Base-by-base conservation (phyloP, 2,329 filamentous ascomycete species). In the Talaromyces funiculosus region DNA sequence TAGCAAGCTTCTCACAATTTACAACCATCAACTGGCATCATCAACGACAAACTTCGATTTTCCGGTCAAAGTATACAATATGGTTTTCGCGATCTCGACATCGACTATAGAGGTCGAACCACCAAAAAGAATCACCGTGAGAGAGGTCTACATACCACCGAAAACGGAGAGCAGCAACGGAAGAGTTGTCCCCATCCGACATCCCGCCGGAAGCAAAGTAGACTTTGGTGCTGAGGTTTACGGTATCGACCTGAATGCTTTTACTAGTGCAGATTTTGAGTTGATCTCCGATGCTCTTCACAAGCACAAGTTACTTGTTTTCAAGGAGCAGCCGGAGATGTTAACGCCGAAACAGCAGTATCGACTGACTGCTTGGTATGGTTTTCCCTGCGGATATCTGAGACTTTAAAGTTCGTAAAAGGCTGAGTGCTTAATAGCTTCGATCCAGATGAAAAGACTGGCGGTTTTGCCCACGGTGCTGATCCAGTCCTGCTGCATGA, bases 301-400 rank as follows among this genome's bases (percentile, higher is more conserved):
- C 57, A 18, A 63, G 38, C 66, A 75, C 63, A 75, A 74, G 63
- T 62, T 74, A 18, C 67, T 74, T 18, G 68, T 74, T n/a, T 75
- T 75, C 66, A 74, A 74, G 66, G 70, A 71, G 59, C 72, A 75
- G 64, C 71, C 70, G 0, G 43, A 67, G 43, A 74, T 74, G 72
- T 67, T 75, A 7, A 61, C 37, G 12, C 72, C 73, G 1, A 65
- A 73, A 62, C 68, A 74, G 24, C 72, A 75, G 59, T 75, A 75
- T 61, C 64, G 65, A 14, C 64, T 76, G 20, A 75, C 74, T 1
- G 59, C 64, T 33, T 64, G 61, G 61, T 59, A 62, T 61, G n/a
- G 33, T 22, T 29, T 24, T 12, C 20, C 4, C 3, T 33, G 14
- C 9, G 16, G 5, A 12, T 47, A n/a, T 2, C n/a, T n/a, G n/a